phyloP scores from a whole-genome alignment of 2,329 filamentous ascomycete species.

The Clonostachys solani region DNA sequence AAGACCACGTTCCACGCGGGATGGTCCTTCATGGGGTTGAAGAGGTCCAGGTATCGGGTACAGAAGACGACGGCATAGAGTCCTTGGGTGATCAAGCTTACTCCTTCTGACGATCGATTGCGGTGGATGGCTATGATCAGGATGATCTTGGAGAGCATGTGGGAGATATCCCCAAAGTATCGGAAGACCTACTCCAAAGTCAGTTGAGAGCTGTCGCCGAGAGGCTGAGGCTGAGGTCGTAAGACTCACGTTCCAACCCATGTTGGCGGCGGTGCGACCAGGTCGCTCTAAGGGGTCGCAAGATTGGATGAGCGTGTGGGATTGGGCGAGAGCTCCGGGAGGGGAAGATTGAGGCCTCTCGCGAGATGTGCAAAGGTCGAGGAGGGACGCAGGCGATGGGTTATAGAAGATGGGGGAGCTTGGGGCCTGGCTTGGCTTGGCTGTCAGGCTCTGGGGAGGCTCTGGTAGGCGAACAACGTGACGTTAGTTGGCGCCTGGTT shows the following conservation, averaged over 20 bases:
- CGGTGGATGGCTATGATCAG: slow-evolving; percentile 86
- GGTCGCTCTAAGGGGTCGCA: too few species aligned
- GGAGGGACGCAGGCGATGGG: too few species aligned
- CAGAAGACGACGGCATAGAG: slow-evolving; percentile 85
- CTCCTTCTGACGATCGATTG: slow-evolving; percentile 84
- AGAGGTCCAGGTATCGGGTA: slow-evolving; percentile 82
- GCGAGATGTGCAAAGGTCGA: too few species aligned
- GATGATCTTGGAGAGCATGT: slow-evolving; percentile 83
- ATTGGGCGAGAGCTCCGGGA: too few species aligned
- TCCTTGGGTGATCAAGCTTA: slow-evolving; percentile 86
- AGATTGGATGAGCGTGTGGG: too few species aligned
- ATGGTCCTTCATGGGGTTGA: slow-evolving; percentile 35
- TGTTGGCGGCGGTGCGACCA: neutral
- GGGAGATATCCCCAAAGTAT: slow-evolving; percentile 77
- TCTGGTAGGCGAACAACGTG: too few species aligned
- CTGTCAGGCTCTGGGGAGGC: too few species aligned
- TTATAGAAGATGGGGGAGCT: too few species aligned
- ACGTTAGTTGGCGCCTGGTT: too few species aligned
- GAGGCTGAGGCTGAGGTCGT: neutral
- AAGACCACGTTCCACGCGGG: slow-evolving; percentile 71
- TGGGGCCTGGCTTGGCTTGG: too few species aligned
- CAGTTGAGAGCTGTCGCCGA: neutral
- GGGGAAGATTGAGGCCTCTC: too few species aligned
- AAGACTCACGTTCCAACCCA: slow-evolving; percentile 3
- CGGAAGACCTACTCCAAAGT: slow-evolving; percentile 53